A percentile compares a stretch with the other conserved stretches of the same genome.
Evolutionary conservation across 106 monocot species (phyloP).

Genomic region (Acanthochlamys bracteata): DNA sequence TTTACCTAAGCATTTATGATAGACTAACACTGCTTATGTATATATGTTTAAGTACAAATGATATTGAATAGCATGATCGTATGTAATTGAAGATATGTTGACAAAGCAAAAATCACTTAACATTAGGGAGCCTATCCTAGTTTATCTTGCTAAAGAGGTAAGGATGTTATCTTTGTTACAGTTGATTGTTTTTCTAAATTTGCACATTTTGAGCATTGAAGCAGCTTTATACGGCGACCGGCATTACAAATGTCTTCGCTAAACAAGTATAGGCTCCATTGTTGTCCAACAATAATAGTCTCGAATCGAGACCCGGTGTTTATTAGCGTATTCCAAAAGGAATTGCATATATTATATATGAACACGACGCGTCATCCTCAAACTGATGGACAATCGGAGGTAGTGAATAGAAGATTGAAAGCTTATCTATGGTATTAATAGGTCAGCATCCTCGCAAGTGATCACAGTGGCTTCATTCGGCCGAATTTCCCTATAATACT

Average conservation of each 20-base stretch:
- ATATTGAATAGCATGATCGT: too few relatives aligned
- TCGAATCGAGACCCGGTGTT: neutral
- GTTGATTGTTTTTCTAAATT: neutral
- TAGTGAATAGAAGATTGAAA: neutral
- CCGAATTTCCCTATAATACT: neutral
- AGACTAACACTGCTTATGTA: too few relatives aligned
- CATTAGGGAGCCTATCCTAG: too few relatives aligned
- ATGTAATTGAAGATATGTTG: too few relatives aligned
- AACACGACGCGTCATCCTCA: neutral
- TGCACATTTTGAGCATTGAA: neutral
- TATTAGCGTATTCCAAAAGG: neutral
- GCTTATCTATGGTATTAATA: neutral
- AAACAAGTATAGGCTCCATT: neutral
- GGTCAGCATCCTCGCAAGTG: too few relatives aligned
- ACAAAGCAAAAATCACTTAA: too few relatives aligned
- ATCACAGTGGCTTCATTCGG: neutral
- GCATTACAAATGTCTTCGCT: neutral
- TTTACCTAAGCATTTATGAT: too few relatives aligned
- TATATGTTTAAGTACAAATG: too few relatives aligned
- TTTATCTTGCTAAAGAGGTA: too few relatives aligned
- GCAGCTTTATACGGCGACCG: neutral
- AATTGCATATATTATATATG: neutral
- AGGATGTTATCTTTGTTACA: neutral
- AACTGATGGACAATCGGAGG: neutral
- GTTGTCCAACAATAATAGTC: neutral